Conservation (phyloP, 1,284 basidiomycete species). For the Leccinum olivaceoglutinosum region DNA sequence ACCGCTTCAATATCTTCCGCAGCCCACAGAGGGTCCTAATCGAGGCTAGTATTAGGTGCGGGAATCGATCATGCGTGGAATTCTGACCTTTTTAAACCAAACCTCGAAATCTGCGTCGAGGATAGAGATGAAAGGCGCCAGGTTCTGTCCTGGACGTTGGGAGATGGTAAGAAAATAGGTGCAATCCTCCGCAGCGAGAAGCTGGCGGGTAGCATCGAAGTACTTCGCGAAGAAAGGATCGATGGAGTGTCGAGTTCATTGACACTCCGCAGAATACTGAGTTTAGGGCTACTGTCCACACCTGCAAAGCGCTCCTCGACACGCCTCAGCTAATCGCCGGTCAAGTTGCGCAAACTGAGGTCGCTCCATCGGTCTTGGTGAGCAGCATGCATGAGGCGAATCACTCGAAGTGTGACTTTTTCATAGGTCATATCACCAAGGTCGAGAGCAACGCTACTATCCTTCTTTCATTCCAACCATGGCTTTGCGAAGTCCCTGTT, state of each 20-base stretch:
- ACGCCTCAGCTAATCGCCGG: slow-evolving; percentile 95
- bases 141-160: slow-evolving; percentile 95
- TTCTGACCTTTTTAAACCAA: slow-evolving; percentile 93
- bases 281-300: slow-evolving; percentile 76
- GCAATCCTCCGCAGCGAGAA: slow-evolving; percentile 92
- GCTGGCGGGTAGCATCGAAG: slow-evolving; percentile 75
- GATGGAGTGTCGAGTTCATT: slow-evolving; percentile 78
- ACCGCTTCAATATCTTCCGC: slow-evolving; percentile 98
- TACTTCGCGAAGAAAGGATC: slow-evolving; percentile 85
- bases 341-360: slow-evolving; percentile 86
- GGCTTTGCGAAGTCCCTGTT: slow-evolving; percentile 97
- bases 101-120: slow-evolving; percentile 91
- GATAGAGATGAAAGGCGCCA: slow-evolving; percentile 97
- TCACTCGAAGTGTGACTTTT: slow-evolving; percentile 88
- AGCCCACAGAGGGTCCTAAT: slow-evolving; percentile 93
- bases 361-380: slow-evolving; percentile 96
- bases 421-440: slow-evolving; percentile 98
- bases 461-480: slow-evolving; percentile 95
- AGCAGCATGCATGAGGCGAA: slow-evolving; percentile 88
- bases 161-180: slow-evolving; percentile 94
- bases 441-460: slow-evolving; percentile 79
- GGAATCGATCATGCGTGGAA: background rate
- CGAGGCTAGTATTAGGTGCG: slow-evolving; percentile 14
- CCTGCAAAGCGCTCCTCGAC: slow-evolving; percentile 98
- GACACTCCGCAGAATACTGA: slow-evolving; percentile 89